phyloP scores from a whole-genome alignment of 768 basidiomycete species.

The Mycena rosella region DNA sequence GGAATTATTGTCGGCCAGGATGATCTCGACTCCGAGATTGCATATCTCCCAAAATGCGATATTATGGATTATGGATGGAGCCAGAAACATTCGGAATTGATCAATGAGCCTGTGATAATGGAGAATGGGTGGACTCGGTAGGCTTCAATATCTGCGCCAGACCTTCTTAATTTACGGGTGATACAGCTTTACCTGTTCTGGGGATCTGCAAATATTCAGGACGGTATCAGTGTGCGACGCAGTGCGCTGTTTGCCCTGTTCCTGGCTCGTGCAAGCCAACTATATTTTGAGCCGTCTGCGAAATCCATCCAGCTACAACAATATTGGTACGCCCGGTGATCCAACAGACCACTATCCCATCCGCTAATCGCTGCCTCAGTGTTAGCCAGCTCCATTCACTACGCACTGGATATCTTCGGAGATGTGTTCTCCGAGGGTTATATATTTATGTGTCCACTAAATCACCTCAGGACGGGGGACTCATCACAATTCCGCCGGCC shows the following conservation, averaged over 20 bases:
- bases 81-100: neutral
- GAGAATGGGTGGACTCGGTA: slow-evolving; percentile 1
- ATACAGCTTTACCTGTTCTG: neutral
- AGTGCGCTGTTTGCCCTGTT: neutral
- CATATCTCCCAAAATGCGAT: neutral
- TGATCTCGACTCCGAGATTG: neutral
- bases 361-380: neutral
- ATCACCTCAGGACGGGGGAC: neutral
- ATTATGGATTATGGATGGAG: neutral
- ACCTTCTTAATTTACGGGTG: neutral
- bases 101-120: neutral
- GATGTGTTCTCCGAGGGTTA: neutral
- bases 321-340: neutral
- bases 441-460: slow-evolving; percentile 1
- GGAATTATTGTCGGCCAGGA: neutral
- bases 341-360: neutral
- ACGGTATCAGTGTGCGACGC: neutral
- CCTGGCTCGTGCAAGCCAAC: neutral
- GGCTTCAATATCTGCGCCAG: neutral
- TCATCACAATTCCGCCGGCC: neutral
- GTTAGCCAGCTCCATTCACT: slow-evolving; percentile 1
- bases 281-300: neutral
- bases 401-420: neutral
- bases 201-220: neutral
- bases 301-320: neutral